Percentiles rank a stretch among this genome's conserved stretches.
Evolutionary conservation across 2,329 filamentous ascomycete genomes (phyloP).

Genomic region (Aphanoascus verrucosus): DNA sequence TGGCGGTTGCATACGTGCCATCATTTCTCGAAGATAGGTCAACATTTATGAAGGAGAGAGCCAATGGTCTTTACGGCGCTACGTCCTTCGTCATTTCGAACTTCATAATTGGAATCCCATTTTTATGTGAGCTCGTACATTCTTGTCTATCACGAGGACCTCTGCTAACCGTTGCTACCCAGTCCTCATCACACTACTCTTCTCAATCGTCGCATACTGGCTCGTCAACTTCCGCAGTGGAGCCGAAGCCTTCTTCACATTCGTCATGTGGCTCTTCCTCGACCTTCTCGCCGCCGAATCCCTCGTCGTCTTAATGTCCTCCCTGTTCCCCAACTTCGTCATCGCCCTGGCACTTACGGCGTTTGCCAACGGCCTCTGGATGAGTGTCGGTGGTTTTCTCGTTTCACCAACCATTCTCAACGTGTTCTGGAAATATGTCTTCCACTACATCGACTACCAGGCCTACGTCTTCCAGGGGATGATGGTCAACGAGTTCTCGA

Average conservation of each 20-base stretch:
- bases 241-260: conserved; percentile 59
- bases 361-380: conserved; percentile 83
- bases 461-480: conserved; percentile 79
- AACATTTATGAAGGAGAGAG: conserved; percentile 64
- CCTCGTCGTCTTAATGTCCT: conserved; percentile 65
- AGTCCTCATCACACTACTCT: conserved; percentile 63
- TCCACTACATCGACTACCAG: conserved; percentile 84
- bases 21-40: conserved; percentile 68
- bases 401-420: conserved; percentile 63
- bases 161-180: conserved; percentile 1
- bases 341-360: conserved; percentile 67
- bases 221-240: conserved; percentile 62
- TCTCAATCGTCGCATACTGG: conserved; percentile 69
- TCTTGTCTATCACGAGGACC: neutral
- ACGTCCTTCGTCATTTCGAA: conserved; percentile 64
- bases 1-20: conserved; percentile 77
- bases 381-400: conserved; percentile 75
- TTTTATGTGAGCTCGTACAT: conserved; percentile 46
- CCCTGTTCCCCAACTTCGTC: conserved; percentile 67
- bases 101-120: conserved; percentile 71
- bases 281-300: conserved; percentile 74
- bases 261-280: conserved; percentile 75
- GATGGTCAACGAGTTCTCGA: conserved; percentile 79
- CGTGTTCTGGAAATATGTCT: conserved; percentile 75
- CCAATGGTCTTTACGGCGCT: conserved; percentile 70